Base-by-base conservation (phyloP, 495 filamentous ascomycete species). In the Chaetomium tenue region DNA sequence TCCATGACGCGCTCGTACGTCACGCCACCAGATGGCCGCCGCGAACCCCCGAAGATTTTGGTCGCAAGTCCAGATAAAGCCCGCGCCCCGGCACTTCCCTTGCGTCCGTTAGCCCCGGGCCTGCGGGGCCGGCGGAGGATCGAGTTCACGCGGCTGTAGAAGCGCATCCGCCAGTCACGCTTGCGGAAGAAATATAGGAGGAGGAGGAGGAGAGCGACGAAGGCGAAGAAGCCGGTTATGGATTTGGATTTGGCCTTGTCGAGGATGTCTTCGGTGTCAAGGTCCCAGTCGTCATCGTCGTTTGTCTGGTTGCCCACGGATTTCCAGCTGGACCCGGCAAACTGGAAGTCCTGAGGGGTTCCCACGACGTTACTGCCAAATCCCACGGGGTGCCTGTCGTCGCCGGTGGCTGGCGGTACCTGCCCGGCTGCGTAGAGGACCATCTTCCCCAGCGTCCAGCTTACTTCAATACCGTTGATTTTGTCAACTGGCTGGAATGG, bases 381-480 rank as follows among this genome's bases (percentile, higher is more conserved):
- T 1, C 94, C 94, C 11, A 99, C 95, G 0, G 91, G 89, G 7
- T 90, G 78, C 8, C 70, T 70, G 55, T 77, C 71, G 55, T 87
- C 81, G 33, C 82, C 76, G 2, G 78, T 76, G 13, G 81, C 77
- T 0, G 89, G 82, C 0, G 89, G 88, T 18, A 98, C 82, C 74
- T 97, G 91, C 7, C 91, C 92, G 8, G 94, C 87, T 0, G 93
- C 94, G 68, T 98, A 99, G 23, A 99, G 84, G n/a, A 98, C 87
- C 82, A 98, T 97, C 76, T 97, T 96, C 3, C 94, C 94, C 0
- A 99, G 79, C 0, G 94, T 98, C 94, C 94, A 99, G 77, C 91
- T 95, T n/a, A 99, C 90, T 78, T 99, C 94, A 16, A 91, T 89
- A 46, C 85, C 89, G 66, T 91, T 84, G 65, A 99, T 93, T 78